phyloP scores from a whole-genome alignment of 2,329 filamentous ascomycete species.

The Coleophoma crateriformis region DNA sequence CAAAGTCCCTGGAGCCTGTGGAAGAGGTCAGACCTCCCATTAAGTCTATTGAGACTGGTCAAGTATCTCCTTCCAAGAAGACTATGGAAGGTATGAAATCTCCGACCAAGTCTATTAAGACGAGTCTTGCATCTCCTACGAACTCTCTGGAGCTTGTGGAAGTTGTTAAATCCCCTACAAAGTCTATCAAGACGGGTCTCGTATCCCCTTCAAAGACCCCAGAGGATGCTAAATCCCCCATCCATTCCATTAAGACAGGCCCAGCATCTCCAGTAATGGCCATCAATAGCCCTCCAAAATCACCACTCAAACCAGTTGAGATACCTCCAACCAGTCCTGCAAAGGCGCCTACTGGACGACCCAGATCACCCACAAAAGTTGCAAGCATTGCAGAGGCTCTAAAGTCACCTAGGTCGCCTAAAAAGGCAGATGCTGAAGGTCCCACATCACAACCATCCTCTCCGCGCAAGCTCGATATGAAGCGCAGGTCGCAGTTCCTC shows the following conservation, averaged over 20 bases:
- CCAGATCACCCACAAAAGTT: neutral
- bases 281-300: neutral
- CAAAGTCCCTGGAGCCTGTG: too few relatives aligned
- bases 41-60: neutral
- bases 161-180: neutral
- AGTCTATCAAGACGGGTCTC: conserved; percentile 3
- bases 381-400: neutral
- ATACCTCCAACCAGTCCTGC: neutral
- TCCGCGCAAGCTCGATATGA: conserved; percentile 53
- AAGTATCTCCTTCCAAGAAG: too few relatives aligned
- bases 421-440: conserved; percentile 26
- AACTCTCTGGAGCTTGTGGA: too few relatives aligned
- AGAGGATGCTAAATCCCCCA: conserved; percentile 14
- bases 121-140: neutral
- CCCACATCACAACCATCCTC: conserved; percentile 39
- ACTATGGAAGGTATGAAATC: neutral
- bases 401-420: conserved; percentile 16
- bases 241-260: too few relatives aligned
- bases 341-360: neutral
- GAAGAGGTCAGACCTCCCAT: neutral
- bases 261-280: too few relatives aligned
- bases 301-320: neutral
- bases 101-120: neutral
- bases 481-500: conserved; percentile 53
- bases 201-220: conserved; percentile 14